Evolutionary conservation across 345 rosid species (phyloP), one percentile per base, ranked within the genome.

Genomic region (Ceriops tagal): DNA sequence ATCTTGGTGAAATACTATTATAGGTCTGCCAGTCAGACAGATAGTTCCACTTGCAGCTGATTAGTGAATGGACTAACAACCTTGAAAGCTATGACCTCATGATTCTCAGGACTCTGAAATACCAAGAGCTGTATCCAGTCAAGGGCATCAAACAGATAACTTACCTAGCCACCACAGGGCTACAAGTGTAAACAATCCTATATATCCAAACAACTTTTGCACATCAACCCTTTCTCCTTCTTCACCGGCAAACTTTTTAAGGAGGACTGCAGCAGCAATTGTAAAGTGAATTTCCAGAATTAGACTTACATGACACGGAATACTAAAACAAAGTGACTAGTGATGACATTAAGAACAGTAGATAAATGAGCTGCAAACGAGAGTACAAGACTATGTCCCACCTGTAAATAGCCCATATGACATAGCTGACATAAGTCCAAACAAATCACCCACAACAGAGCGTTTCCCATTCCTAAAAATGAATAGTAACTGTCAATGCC

Each of bases 131-230:
- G 11, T 31, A 64, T 4, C 68, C 39, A 64, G 13, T 35, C 53
- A 65, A 60, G 72, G 10, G 58, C 62, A 67, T 19, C 53, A 27
- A 66, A 62, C 15, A 31, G 13, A 62, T 22, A 62, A 26, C 85
- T 86, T 88, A 95, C 99, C 88, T 64, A 95, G 97, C 99, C 99
- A 95, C 99, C 99, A 96, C 19, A 96, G 92, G 64, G 98, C 91
- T 75, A 96, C 90, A 75, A 96, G 92, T 5, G 98, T 96, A 77
- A 96, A 96, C 70, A 96, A 75, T 70, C 99, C 99, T 30, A 96
- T 89, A 73, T 92, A 96, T 61, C 99, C 99, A 71, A 96, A 96
- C 78, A 96, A 75, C 89, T 92, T 96, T 75, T 96, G 98, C 77
- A 96, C 95, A 77, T 92, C 98, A 72, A 83, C 86, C 55, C 92